Base-by-base conservation (phyloP, 768 basidiomycete genomes). In the Mrakia hoshinonis region DNA sequence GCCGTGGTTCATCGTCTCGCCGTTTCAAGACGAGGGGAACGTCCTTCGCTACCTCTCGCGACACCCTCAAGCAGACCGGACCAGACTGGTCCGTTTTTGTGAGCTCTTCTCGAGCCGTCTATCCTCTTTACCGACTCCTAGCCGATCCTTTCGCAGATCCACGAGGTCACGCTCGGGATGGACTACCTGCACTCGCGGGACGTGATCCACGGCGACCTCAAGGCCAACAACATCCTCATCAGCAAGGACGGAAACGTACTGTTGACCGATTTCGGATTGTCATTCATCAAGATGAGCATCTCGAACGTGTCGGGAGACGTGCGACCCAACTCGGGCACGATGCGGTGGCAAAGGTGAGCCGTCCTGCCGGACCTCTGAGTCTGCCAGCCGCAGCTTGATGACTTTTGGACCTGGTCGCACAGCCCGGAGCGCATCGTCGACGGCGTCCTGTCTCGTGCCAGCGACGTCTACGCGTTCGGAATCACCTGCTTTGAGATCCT, bases 221-320 rank as follows among this genome's bases (percentile, higher is more conserved):
- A 91, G 67, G 88, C 85, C 3, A 83, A 87, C 2, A 92, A 93
- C 76, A 84, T 92, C 20, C 84, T 92, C 2, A 85, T 93, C 18
- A 85, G 88, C 74, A 86, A 89, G 72, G 78, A 82, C 1, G 82
- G 84, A 2, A 84, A 81, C 58, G 91, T 89, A 71, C 83, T 91
- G 49, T 85, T 92, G 51, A 85, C 89, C 36, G 90, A 92, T 76
- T 92, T 93, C 77, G 90, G 89, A 0, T 88, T 91, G 78, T 87
- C 85, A 74, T 87, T 89, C 78, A 86, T 91, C 82, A 89, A 87
- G 79, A 84, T 83, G 20, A 89, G 91, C 77, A 86, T 85, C 4
- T 86, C 82, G 74, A 82, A 84, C 26, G 71, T 73, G 39, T 81
- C 88, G 2, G 87, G 85, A 68, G 85, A 85, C 12, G 80, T 31